phyloP scores from a whole-genome alignment of 495 filamentous ascomycete genomes.

The Pseudomonodictys pantanalensis region DNA sequence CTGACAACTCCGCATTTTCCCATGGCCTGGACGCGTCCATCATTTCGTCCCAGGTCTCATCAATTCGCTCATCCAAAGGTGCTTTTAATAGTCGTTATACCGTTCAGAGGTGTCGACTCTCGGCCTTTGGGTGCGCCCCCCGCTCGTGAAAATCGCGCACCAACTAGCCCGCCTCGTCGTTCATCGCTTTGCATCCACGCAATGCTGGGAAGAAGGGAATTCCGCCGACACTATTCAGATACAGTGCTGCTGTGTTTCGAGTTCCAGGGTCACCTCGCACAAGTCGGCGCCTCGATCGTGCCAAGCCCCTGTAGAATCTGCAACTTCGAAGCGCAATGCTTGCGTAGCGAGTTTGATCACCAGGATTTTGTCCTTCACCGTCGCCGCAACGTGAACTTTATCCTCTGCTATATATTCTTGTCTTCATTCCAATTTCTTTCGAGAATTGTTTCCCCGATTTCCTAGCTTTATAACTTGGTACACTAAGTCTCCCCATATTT shows the following conservation, averaged over 20 bases:
- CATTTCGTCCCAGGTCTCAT: no score
- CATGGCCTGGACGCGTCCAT: no score
- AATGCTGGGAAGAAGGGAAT: not conserved
- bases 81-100: no score
- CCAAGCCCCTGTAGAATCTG: not conserved
- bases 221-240: constrained; percentile 8
- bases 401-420: not conserved
- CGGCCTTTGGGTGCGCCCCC: no score
- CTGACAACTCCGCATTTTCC: no score
- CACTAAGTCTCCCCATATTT: no score
- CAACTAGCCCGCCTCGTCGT: constrained; percentile 8
- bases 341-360: not conserved
- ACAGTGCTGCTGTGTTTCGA: constrained; percentile 3
- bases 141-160: not conserved
- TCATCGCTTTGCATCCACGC: not conserved
- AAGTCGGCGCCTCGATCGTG: not conserved
- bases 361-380: not conserved
- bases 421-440: not conserved
- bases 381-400: not conserved
- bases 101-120: no score
- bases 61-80: no score
- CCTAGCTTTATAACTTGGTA: no score
- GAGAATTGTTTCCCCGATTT: not conserved
- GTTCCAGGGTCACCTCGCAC: not conserved
- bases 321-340: not conserved